Conservation (phyloP, 805 yeast genomes). For the Kazachstania martiniae region DNA sequence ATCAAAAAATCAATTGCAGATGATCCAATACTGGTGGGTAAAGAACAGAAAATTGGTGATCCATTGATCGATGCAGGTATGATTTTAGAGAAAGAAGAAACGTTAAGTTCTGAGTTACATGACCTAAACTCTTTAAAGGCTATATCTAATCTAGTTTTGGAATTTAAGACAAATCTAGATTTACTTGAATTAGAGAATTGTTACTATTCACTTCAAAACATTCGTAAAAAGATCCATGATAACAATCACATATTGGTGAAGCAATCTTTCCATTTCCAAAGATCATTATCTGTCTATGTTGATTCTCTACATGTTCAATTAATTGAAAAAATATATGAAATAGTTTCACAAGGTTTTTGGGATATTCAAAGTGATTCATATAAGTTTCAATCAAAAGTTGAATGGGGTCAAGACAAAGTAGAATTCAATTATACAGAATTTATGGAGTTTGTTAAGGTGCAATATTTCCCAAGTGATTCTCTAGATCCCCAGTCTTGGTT, state of each 20-base stretch:
- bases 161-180: slow-evolving; percentile 22
- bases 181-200: slow-evolving; percentile 24
- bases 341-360: slow-evolving; percentile 19
- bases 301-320: slow-evolving; percentile 21
- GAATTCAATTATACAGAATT: slow-evolving; percentile 9
- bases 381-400: slow-evolving; percentile 5
- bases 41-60: neutral
- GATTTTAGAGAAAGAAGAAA: slow-evolving; percentile 10
- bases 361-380: slow-evolving; percentile 6
- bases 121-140: slow-evolving; percentile 12
- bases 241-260: slow-evolving; percentile 7
- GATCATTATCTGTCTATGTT: slow-evolving; percentile 16
- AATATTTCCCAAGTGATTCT: slow-evolving; percentile 10
- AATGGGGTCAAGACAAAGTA: slow-evolving; percentile 7
- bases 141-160: slow-evolving; percentile 16
- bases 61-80: neutral
- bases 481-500: slow-evolving; percentile 19
- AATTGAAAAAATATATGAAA: slow-evolving; percentile 9
- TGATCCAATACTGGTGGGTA: slow-evolving; percentile 2
- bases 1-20: slow-evolving; percentile 1
- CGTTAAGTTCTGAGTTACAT: slow-evolving; percentile 12
- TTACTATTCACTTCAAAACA: slow-evolving; percentile 20
- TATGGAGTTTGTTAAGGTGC: slow-evolving; percentile 8
- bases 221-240: slow-evolving; percentile 16
- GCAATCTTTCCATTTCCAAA: slow-evolving; percentile 21